phyloP scores from a whole-genome alignment of 1,139 yeast genomes.

The Trichomonascaceae sp. region DNA sequence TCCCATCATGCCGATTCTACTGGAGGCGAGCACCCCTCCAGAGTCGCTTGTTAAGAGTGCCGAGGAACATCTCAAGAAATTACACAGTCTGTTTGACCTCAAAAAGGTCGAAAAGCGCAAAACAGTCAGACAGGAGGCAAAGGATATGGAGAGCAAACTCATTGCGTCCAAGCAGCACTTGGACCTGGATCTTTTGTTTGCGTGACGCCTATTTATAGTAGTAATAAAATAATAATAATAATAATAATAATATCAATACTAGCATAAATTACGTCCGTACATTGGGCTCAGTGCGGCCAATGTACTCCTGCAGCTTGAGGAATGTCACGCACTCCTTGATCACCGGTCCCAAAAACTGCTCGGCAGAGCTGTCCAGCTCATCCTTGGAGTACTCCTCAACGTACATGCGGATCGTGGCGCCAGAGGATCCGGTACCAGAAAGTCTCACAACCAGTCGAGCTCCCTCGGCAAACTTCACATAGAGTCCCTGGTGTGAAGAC shows the following conservation, averaged over 20 bases:
- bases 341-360: conserved; percentile 52
- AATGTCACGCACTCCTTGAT: conserved; percentile 51
- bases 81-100: conserved; percentile 14
- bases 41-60: conserved; percentile 9
- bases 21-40: conserved; percentile 11
- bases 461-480: conserved; percentile 69
- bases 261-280: conserved; percentile 77
- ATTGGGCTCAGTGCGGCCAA: conserved; percentile 80
- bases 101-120: conserved; percentile 8
- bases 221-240: too few species aligned
- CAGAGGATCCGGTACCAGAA: conserved; percentile 96
- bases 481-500: conserved; percentile 84
- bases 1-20: conserved; percentile 12
- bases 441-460: conserved; percentile 80
- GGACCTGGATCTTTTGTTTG: conserved; percentile 11
- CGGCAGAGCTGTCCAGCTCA: conserved; percentile 36
- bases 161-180: conserved; percentile 9
- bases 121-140: conserved; percentile 4
- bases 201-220: too few species aligned
- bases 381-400: conserved; percentile 73
- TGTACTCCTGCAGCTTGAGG: conserved; percentile 56
- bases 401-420: conserved; percentile 92
- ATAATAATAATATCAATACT: too few species aligned
- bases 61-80: conserved; percentile 10
- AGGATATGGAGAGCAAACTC: conserved; percentile 6